These are phyloP conservation scores for Suillus luteus DNA, from an alignment of 768 basidiomycete species.

Conservation along the genomic window DNA sequence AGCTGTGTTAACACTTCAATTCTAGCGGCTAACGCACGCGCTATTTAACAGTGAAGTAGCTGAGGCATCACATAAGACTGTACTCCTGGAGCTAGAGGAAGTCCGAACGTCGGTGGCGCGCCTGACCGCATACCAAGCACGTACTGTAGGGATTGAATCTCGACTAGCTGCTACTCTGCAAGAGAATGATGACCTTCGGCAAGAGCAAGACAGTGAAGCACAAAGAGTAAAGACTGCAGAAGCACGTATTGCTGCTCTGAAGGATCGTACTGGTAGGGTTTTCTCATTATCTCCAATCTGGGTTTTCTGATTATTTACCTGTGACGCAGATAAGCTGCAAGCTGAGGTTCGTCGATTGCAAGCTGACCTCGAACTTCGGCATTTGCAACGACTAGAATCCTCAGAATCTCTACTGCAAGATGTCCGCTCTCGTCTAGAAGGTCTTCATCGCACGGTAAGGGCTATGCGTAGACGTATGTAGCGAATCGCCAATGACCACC, in stretches of 20 bases:
- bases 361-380: conserved; percentile 61
- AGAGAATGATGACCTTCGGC: conserved; percentile 81
- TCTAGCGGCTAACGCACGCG: conserved; percentile 75
- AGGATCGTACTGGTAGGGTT: conserved; percentile 62
- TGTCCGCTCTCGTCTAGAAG: conserved; percentile 62
- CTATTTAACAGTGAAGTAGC: conserved; percentile 80
- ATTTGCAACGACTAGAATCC: conserved; percentile 59
- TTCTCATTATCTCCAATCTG: conserved; percentile 2
- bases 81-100: conserved; percentile 75
- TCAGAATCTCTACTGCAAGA: conserved; percentile 70
- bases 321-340: conserved; percentile 62
- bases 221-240: conserved; percentile 72
- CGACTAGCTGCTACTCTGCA: conserved; percentile 64
- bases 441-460: conserved; percentile 60
- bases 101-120: conserved; percentile 66
- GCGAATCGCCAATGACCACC: conserved; percentile 15
- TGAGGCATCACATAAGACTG: conserved; percentile 74
- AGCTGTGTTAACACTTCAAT: conserved; percentile 3
- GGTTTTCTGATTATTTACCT: conserved; percentile 1
- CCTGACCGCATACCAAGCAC: conserved; percentile 67
- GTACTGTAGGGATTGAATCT: conserved; percentile 70
- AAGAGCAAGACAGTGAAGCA: conserved; percentile 74
- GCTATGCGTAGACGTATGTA: conserved; percentile 13
- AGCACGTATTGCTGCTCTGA: conserved; percentile 59
- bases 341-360: conserved; percentile 65